These are phyloP conservation scores for Actinomucor elegans DNA, from an alignment of 371 early-diverging fungal species.

Conservation along the genomic window DNA sequence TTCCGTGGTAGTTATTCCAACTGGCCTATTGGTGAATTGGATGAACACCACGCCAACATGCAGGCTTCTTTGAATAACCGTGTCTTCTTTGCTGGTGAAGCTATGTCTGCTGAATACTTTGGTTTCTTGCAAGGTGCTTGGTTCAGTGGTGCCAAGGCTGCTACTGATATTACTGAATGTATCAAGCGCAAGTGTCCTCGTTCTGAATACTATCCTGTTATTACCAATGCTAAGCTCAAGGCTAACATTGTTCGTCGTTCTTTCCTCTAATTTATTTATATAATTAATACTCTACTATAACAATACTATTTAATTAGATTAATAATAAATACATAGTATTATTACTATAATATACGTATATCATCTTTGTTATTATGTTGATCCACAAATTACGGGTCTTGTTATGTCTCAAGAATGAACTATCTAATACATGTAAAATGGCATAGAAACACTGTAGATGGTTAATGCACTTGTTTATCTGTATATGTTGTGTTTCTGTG, in stretches of 20 bases:
- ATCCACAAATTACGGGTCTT: no score
- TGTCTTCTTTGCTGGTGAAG: conserved; percentile 50
- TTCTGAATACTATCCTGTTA: conserved; percentile 33
- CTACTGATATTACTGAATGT: conserved; percentile 22
- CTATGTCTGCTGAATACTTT: conserved; percentile 35
- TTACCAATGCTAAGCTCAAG: conserved; percentile 22
- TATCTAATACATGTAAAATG: no score
- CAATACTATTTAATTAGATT: no score
- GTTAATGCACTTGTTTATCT: no score
- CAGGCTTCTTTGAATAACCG: conserved; percentile 40
- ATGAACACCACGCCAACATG: conserved; percentile 46
- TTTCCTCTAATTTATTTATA: not conserved
- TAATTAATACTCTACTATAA: not conserved
- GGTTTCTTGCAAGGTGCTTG: conserved; percentile 52
- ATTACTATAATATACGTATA: no score
- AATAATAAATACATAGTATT: no score
- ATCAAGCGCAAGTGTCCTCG: conserved; percentile 26
- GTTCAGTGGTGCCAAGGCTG: conserved; percentile 41
- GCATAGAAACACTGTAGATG: no score
- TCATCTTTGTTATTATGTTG: no score
- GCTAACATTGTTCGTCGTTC: conserved; percentile 13
- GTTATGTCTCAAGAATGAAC: no score
- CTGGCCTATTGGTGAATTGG: conserved; percentile 52
- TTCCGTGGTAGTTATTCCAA: conserved; percentile 41
- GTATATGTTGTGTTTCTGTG: no score